Conservation (phyloP, 2,329 filamentous ascomycete genomes). For the Dryadomyces quercus-mongolicae region DNA sequence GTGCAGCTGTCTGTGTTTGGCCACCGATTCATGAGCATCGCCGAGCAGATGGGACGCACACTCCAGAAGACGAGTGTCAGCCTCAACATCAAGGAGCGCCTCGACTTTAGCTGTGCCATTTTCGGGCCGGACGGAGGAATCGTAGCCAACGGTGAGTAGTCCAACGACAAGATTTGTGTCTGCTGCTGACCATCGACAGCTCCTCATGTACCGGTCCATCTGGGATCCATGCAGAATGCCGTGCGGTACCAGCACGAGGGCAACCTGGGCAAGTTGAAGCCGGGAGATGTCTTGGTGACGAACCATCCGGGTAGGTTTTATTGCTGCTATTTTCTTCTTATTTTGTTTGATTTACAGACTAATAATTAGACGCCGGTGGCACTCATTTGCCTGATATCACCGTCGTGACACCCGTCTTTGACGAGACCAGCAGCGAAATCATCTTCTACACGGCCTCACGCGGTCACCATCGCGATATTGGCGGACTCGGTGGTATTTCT, state of each 20-base stretch:
- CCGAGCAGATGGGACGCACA: constrained; percentile 52
- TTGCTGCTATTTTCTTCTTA: constrained; percentile 30
- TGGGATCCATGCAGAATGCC: constrained; percentile 77
- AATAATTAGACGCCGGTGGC: not conserved
- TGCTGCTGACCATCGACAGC: constrained; percentile 17
- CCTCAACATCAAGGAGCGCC: constrained; percentile 70
- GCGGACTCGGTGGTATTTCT: constrained; percentile 47
- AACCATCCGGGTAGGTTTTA: constrained; percentile 52
- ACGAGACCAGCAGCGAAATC: constrained; percentile 46
- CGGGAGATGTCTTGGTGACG: constrained; percentile 69
- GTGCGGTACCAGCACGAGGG: constrained; percentile 66
- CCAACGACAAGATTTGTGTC: no score
- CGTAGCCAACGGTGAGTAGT: constrained; percentile 47
- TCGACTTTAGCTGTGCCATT: constrained; percentile 72
- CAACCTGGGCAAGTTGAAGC: constrained; percentile 65
- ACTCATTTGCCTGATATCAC: constrained; percentile 79
- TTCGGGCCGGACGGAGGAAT: constrained; percentile 65
- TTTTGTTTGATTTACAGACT: constrained; percentile 57
- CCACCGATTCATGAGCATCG: constrained; percentile 68
- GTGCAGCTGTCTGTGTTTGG: constrained; percentile 70
- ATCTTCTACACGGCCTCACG: constrained; percentile 73
- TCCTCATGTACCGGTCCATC: constrained; percentile 69
- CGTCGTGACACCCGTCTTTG: constrained; percentile 67
- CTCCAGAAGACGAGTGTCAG: constrained; percentile 71
- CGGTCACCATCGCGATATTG: constrained; percentile 61